Conservation (phyloP, 345 rosid genomes). For the Aquilaria sinensis region DNA sequence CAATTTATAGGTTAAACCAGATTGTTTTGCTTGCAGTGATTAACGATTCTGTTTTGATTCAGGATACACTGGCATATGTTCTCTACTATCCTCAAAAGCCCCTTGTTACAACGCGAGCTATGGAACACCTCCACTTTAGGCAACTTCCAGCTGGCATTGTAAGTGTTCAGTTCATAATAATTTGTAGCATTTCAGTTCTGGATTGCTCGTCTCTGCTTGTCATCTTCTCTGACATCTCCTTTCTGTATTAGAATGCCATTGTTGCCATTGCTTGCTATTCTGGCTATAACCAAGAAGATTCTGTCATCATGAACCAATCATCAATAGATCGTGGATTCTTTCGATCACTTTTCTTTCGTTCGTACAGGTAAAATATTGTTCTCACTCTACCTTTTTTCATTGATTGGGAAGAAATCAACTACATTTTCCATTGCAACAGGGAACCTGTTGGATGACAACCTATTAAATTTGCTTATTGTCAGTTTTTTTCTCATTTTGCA, state of each 20-base stretch:
- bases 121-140: slow-evolving; percentile 99
- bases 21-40: background rate
- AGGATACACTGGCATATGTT: slow-evolving; percentile 98
- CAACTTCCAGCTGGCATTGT: slow-evolving; percentile 99
- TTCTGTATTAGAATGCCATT: slow-evolving; percentile 75
- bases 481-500: slow-evolving; percentile 18
- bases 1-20: background rate
- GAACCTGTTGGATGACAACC: background rate
- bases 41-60: slow-evolving; percentile 8
- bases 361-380: slow-evolving; percentile 53
- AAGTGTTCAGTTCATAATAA: slow-evolving; percentile 18
- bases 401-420: background rate
- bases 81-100: slow-evolving; percentile 98
- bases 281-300: slow-evolving; percentile 99
- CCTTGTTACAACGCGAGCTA: slow-evolving; percentile 95
- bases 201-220: background rate
- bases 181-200: background rate
- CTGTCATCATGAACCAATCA: slow-evolving; percentile 98
- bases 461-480: background rate
- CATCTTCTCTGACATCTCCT: background rate
- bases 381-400: background rate
- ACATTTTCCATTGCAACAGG: background rate
- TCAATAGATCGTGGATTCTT: slow-evolving; percentile 97
- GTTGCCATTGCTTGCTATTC: slow-evolving; percentile 96
- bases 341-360: slow-evolving; percentile 89